These are phyloP conservation scores for Atalantia buxifolia DNA, from an alignment of 345 rosid species.

Conservation along the genomic window DNA sequence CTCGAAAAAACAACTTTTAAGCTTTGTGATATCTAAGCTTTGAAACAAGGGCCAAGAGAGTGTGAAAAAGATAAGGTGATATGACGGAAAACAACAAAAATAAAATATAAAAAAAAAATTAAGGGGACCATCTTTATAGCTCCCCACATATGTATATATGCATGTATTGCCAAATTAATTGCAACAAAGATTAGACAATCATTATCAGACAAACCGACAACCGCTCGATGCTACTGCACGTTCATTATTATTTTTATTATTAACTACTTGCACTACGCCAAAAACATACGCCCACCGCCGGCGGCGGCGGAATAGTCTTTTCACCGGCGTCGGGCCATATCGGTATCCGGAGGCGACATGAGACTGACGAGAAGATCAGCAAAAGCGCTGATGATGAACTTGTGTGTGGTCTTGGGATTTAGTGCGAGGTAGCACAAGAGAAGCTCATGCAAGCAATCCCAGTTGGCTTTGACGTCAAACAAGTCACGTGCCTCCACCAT, in stretches of 20 bases:
- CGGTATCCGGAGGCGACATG: constrained; percentile 28
- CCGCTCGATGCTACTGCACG: background rate
- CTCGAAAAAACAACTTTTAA: too few relatives aligned
- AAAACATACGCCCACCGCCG: constrained; percentile 7
- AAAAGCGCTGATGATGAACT: constrained; percentile 70
- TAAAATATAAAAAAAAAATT: too few relatives aligned
- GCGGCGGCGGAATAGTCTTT: background rate
- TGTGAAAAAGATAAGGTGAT: constrained; percentile 4
- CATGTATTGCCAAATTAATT: constrained; percentile 5
- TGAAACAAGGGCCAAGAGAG: background rate
- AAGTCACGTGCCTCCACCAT: constrained; percentile 78
- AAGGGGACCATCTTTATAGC: background rate
- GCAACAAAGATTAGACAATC: constrained; percentile 14
- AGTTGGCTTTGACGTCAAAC: constrained; percentile 51
- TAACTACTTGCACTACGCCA: too few relatives aligned
- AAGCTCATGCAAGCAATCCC: constrained; percentile 80
- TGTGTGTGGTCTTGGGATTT: constrained; percentile 66
- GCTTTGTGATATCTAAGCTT: background rate
- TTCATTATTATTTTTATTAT: constrained; percentile 1
- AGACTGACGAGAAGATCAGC: constrained; percentile 73
- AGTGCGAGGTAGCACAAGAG: constrained; percentile 64
- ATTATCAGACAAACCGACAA: constrained; percentile 4
- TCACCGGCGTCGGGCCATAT: background rate
- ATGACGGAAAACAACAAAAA: background rate
- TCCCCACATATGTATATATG: background rate